Evolutionary conservation across 768 basidiomycete species (phyloP), one percentile per base, ranked within the genome.

Genomic region (Hericium rajendrae): DNA sequence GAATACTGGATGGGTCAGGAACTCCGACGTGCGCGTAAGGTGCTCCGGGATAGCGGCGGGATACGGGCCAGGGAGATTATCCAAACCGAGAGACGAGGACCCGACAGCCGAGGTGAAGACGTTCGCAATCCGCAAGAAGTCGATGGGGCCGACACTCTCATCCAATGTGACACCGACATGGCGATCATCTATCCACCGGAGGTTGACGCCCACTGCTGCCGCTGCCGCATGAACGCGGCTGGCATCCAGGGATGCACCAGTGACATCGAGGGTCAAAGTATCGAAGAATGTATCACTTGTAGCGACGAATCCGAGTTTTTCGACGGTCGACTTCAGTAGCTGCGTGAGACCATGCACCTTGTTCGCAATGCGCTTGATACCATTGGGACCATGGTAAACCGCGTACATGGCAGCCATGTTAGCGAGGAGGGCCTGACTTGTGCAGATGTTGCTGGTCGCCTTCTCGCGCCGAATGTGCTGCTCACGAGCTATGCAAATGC

Each of bases 341-440:
- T 86, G 84, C 0, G 97, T 88, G 63, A 91, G 82, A 18, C 84
- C 78, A 70, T 98, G 93, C n/a, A 97, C 90, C 72, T 90, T 92
- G 67, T 80, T 76, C 18, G 93, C 94, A 61, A 98, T 97, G 49
- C 83, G 82, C 57, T 77, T 75, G 28, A 99, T 78, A 57, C 94
- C 94, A 48, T 76, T 78, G 0, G 97, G 89, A 11, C 97, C 97
- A 67, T 99, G 97, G 70, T 97, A 98, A 20, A 97, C 83, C 6
- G 94, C 94, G 67, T 93, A 94, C 95, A 99, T 97, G 38, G 94
- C 94, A 18, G 97, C 92, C 92, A 97, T 97, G 73, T 99, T 99
- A 18, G 97, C 97, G 26, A 99, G 87, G 16, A 99, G 82, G 0
- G 93, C 97, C 72, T 99, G 94, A 63, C 90, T 91, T 6, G 97